Conservation (phyloP, 495 filamentous ascomycete genomes). For the Pseudevernia furfuracea region DNA sequence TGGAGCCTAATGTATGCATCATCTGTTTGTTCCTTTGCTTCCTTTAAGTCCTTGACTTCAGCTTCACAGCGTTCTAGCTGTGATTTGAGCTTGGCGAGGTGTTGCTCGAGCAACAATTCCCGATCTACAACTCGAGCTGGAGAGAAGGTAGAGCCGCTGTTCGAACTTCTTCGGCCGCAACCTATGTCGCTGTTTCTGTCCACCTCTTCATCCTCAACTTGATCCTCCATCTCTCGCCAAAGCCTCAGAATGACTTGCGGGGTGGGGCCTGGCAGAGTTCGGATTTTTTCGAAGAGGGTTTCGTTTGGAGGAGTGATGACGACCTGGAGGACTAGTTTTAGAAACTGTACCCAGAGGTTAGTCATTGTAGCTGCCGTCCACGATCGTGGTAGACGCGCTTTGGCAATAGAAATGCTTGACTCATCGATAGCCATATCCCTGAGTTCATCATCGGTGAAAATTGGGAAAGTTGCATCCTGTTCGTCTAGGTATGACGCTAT, state of each 20-base stretch:
- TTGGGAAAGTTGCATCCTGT: slow-evolving; percentile 5
- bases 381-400: slow-evolving; percentile 11
- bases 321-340: slow-evolving; percentile 56
- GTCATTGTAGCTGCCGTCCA: slow-evolving; percentile 20
- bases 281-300: slow-evolving; percentile 49
- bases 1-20: slow-evolving; percentile 48
- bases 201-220: slow-evolving; percentile 10
- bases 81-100: slow-evolving; percentile 44
- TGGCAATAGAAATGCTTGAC: slow-evolving; percentile 2
- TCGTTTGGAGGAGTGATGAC: slow-evolving; percentile 50
- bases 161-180: slow-evolving; percentile 6
- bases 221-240: slow-evolving; percentile 13
- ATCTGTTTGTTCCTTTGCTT: slow-evolving; percentile 40
- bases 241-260: slow-evolving; percentile 10
- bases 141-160: slow-evolving; percentile 1
- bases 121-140: slow-evolving; percentile 38
- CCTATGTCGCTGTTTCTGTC: slow-evolving; percentile 3
- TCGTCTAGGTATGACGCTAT: slow-evolving; percentile 16
- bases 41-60: slow-evolving; percentile 46
- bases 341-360: slow-evolving; percentile 47
- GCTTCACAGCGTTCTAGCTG: slow-evolving; percentile 44
- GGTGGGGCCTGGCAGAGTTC: slow-evolving; percentile 30
- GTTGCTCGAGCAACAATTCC: slow-evolving; percentile 48
- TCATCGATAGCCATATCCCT: slow-evolving; percentile 13
- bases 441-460: slow-evolving; percentile 17